Conservation (phyloP, 495 filamentous ascomycete genomes). For the Aspergillus conjunctus region DNA sequence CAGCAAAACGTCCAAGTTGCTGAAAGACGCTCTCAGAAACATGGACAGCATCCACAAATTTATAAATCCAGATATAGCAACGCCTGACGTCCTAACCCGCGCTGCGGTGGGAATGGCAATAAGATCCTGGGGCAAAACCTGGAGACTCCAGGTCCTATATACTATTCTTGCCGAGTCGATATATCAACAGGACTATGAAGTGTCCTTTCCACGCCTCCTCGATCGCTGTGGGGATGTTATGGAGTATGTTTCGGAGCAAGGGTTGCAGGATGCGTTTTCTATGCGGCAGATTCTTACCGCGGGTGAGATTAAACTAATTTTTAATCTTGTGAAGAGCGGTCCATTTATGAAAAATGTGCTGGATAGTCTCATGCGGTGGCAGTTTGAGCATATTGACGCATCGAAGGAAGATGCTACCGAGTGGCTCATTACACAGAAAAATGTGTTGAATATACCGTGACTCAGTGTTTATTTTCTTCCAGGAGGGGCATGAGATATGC, state of each 20-base stretch:
- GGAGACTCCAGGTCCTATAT: background rate
- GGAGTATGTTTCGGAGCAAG: background rate
- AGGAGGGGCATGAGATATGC: background rate
- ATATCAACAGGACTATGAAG: background rate
- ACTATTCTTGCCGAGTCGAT: background rate
- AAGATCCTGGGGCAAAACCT: background rate
- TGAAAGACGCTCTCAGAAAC: background rate
- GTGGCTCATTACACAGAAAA: background rate
- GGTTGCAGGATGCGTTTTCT: background rate
- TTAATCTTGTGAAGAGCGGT: background rate
- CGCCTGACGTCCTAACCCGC: background rate
- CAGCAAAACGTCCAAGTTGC: background rate
- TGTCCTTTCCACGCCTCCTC: background rate
- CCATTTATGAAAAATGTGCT: background rate
- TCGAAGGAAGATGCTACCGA: background rate
- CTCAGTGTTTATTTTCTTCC: background rate
- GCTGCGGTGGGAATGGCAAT: background rate
- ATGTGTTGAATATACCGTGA: background rate
- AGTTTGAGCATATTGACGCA: background rate
- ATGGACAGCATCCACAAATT: background rate
- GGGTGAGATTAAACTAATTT: background rate
- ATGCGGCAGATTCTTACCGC: background rate
- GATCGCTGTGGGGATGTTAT: background rate
- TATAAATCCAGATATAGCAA: background rate
- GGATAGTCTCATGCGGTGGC: constrained; percentile 1